Percentiles rank a stretch among this genome's conserved stretches.
phyloP scores from a whole-genome alignment of 1,284 basidiomycete species.

The Hymenochaete sp. region DNA sequence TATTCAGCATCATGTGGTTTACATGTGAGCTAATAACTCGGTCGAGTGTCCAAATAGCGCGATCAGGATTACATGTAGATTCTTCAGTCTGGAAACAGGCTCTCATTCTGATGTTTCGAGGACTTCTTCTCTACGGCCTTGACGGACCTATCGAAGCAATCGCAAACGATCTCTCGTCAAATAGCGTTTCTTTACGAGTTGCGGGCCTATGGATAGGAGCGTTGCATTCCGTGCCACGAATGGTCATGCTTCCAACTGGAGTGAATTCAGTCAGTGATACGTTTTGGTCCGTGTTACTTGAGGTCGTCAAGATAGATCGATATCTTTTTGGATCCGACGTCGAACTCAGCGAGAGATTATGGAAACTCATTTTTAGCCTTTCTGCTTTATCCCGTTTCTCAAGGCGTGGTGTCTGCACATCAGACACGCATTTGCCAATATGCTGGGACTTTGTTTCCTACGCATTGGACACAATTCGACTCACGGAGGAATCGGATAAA shows the following conservation, averaged over 20 bases:
- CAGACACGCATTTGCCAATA: slow-evolving; percentile 40
- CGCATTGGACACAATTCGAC: slow-evolving; percentile 53
- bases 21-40: slow-evolving; percentile 49
- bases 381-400: slow-evolving; percentile 78
- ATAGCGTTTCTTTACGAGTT: slow-evolving; percentile 28
- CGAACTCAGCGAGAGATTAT: slow-evolving; percentile 60
- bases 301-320: slow-evolving; percentile 27
- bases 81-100: slow-evolving; percentile 21
- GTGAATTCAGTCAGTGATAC: slow-evolving; percentile 20
- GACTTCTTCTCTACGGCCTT: slow-evolving; percentile 49
- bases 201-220: slow-evolving; percentile 74
- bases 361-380: slow-evolving; percentile 65
- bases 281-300: slow-evolving; percentile 40
- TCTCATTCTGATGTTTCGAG: slow-evolving; percentile 36
- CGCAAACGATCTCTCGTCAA: slow-evolving; percentile 32
- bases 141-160: slow-evolving; percentile 38
- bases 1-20: slow-evolving; percentile 50
- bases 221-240: slow-evolving; percentile 40
- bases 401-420: slow-evolving; percentile 48
- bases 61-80: slow-evolving; percentile 23
- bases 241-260: not conserved
- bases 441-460: slow-evolving; percentile 60
- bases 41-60: slow-evolving; percentile 21
- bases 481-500: slow-evolving; percentile 43
- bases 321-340: slow-evolving; percentile 30